These are phyloP conservation scores for Brassica carinata DNA, from an alignment of 345 rosid genomes.

Conservation along the genomic window DNA sequence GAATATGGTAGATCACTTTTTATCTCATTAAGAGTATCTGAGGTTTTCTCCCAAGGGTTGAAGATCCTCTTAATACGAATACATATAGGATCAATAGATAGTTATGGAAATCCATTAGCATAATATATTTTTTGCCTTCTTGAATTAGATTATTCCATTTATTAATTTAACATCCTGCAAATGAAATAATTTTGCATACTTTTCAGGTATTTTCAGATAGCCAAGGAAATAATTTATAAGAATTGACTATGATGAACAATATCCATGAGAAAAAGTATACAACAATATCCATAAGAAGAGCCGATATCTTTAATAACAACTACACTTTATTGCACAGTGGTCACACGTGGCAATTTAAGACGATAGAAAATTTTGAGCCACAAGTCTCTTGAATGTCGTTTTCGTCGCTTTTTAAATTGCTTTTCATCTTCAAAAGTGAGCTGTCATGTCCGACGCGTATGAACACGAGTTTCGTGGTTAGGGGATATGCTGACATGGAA, in stretches of 20 bases:
- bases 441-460: constrained; percentile 20
- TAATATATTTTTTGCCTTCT: neutral
- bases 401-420: constrained; percentile 13
- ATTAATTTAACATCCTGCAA: neutral
- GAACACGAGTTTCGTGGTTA: constrained; percentile 18
- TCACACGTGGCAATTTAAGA: constrained; percentile 3
- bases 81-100: neutral
- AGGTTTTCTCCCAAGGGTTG: no score
- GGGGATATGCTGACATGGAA: constrained; percentile 22
- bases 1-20: no score
- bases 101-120: neutral
- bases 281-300: neutral
- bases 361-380: constrained; percentile 16
- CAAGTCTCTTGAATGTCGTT: constrained; percentile 14
- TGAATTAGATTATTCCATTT: neutral
- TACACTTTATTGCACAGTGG: neutral
- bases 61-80: neutral
- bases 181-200: neutral
- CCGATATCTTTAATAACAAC: neutral
- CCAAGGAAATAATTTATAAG: neutral
- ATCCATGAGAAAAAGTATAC: neutral
- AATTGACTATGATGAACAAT: neutral
- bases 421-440: constrained; percentile 13
- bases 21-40: no score
- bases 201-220: neutral